Percentiles rank a stretch among this genome's conserved stretches.
These are phyloP conservation scores for Exophiala xenobiotica DNA, from an alignment of 2,329 filamentous ascomycete genomes.

Conservation along the genomic window DNA sequence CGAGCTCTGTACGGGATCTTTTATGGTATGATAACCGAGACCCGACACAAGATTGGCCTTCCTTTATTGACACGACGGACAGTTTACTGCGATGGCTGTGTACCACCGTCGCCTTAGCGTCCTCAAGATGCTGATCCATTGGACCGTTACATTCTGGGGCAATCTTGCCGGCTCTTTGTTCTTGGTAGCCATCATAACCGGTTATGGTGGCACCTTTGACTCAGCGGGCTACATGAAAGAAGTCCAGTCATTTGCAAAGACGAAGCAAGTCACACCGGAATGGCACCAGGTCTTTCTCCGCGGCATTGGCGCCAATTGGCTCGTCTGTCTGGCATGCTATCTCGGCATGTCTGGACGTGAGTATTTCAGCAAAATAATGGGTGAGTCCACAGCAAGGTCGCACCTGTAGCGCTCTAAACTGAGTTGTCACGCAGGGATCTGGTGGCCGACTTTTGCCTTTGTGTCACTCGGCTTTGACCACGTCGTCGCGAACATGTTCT, in stretches of 20 bases:
- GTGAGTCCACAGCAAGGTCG: no score
- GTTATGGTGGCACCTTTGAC: conserved; percentile 51
- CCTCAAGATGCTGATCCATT: conserved; percentile 3
- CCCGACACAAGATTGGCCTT: background rate
- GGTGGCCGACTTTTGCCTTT: conserved; percentile 58
- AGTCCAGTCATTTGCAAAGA: conserved; percentile 47
- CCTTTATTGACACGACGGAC: background rate
- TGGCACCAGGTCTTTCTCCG: conserved; percentile 57
- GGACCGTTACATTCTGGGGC: conserved; percentile 46
- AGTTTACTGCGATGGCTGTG: conserved; percentile 27
- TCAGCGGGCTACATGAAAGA: conserved; percentile 46
- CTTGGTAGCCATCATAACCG: conserved; percentile 49
- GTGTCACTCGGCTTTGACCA: conserved; percentile 56
- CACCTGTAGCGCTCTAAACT: no score
- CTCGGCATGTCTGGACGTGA: conserved; percentile 51
- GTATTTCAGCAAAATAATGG: conserved; percentile 53
- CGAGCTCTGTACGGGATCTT: conserved; percentile 50
- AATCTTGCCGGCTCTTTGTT: conserved; percentile 53
- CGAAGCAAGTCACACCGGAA: conserved; percentile 50
- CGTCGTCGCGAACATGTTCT: conserved; percentile 52
- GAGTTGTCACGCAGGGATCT: no score
- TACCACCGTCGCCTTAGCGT: conserved; percentile 5
- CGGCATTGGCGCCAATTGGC: conserved; percentile 58
- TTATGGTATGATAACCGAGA: no score
- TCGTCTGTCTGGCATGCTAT: conserved; percentile 56